Percentiles rank a stretch among this genome's conserved stretches.
phyloP scores from a whole-genome alignment of 805 yeast genomes.

The Candida vaughaniae region DNA sequence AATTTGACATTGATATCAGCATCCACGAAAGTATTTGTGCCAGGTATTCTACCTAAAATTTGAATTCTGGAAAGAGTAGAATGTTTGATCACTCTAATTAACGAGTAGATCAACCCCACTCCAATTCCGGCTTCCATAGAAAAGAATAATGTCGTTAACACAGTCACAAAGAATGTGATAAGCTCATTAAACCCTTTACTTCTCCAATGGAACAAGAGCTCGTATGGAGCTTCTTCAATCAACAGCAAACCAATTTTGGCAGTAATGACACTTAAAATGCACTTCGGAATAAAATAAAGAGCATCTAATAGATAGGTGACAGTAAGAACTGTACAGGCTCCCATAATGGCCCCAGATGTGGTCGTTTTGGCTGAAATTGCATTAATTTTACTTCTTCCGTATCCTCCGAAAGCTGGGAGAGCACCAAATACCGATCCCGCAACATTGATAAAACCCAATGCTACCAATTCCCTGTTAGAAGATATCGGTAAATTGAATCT shows the following conservation, averaged over 20 bases:
- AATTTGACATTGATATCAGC: constrained; percentile 30
- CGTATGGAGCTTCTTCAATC: constrained; percentile 82
- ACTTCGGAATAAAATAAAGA: constrained; percentile 72
- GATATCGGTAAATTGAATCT: constrained; percentile 71
- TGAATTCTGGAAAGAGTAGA: constrained; percentile 45
- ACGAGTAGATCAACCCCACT: constrained; percentile 79
- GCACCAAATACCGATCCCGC: constrained; percentile 65
- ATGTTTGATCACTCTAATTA: constrained; percentile 60
- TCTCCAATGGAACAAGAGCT: constrained; percentile 66
- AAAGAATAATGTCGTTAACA: constrained; percentile 37
- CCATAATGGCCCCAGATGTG: constrained; percentile 79
- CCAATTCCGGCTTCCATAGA: constrained; percentile 90
- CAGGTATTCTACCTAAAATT: constrained; percentile 43
- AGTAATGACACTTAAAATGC: constrained; percentile 78
- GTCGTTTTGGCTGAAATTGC: constrained; percentile 83
- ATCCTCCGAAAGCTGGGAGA: constrained; percentile 93
- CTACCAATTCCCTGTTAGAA: constrained; percentile 87
- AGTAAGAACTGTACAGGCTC: constrained; percentile 67
- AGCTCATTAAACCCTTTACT: constrained; percentile 79
- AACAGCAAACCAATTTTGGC: constrained; percentile 63
- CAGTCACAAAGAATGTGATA: constrained; percentile 42
- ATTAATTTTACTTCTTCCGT: constrained; percentile 89
- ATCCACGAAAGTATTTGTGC: constrained; percentile 39
- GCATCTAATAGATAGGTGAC: constrained; percentile 57
- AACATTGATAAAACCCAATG: constrained; percentile 76